These are phyloP conservation scores for Kodamaea ohmeri DNA, from an alignment of 1,139 yeast species.

Conservation along the genomic window DNA sequence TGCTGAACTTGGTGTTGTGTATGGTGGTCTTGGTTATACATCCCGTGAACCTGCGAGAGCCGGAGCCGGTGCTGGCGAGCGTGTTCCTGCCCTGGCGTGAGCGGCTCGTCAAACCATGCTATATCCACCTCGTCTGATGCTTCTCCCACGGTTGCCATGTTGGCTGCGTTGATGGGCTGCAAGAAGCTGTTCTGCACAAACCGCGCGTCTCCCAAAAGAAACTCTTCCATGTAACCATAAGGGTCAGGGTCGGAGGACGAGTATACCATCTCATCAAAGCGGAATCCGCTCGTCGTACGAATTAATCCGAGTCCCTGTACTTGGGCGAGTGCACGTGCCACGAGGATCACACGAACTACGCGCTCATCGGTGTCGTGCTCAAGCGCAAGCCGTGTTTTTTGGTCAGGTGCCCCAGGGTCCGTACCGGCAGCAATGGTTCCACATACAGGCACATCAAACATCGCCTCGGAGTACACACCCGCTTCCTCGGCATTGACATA, in stretches of 20 bases:
- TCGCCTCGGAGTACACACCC: constrained; percentile 53
- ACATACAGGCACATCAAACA: constrained; percentile 65
- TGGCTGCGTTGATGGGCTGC: constrained; percentile 32
- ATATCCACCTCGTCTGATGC: constrained; percentile 18
- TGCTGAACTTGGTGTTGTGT: constrained; percentile 5
- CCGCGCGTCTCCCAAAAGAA: constrained; percentile 42
- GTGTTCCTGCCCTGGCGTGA: constrained; percentile 1
- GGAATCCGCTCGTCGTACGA: constrained; percentile 44
- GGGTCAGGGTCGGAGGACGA: constrained; percentile 28
- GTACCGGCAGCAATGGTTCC: constrained; percentile 43
- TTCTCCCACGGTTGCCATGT: constrained; percentile 18
- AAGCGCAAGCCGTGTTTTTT: constrained; percentile 26
- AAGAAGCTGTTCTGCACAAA: constrained; percentile 43
- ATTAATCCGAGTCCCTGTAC: constrained; percentile 49
- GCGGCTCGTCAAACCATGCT: constrained; percentile 20
- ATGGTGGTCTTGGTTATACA: constrained; percentile 2
- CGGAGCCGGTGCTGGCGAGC: constrained; percentile 22
- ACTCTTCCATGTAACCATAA: constrained; percentile 32
- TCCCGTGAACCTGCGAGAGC: constrained; percentile 8
- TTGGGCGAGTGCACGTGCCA: constrained; percentile 51
- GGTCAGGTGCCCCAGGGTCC: constrained; percentile 14
- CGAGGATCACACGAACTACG: constrained; percentile 47
- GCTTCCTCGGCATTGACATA: constrained; percentile 51
- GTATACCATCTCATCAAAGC: constrained; percentile 33
- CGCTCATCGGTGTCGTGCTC: constrained; percentile 45